Base-by-base conservation (phyloP, 306 rosid species). In the Heteromeles arbutifolia region DNA sequence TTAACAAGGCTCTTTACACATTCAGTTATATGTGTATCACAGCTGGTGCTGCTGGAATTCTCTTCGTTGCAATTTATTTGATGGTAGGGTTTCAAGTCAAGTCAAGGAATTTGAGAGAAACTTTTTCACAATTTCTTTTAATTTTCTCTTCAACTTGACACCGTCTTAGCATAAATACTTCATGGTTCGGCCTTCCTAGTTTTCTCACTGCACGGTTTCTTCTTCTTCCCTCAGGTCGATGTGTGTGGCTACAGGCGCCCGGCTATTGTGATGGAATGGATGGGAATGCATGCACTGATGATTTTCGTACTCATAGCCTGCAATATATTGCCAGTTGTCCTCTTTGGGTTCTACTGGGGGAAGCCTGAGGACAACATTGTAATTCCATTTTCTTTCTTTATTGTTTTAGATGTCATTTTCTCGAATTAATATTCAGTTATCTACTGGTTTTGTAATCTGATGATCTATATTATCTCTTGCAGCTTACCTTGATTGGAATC, bases 1-100 rank as follows among this genome's bases (percentile, higher is more conserved):
- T 90, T 82, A 96, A 96, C 84, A 96, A 96, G 90, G 92, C 87
- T 83, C 93, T 92, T 48, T 96, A 96, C 82, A 32, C 97, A 18
- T 82, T 90, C 69, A 96, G 98, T 84, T 96, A 96, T 78, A 90
- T n/a, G 85, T 89, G 93, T 53, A 83, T 90, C 81, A 90, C 99
- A 70, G 85, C 97, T 59, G 99, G 97, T 74, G 85, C 89, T 48
- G 91, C 98, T 0, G 99, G 98, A 74, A 74, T 89, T 67, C 91
- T 96, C 78, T 88, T 96, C 53, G 80, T 83, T 1, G 93, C 86
- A 74, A 87, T 92, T 73, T 96, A 96, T 87, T 77, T 96, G 72
- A 85, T 88, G 99, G 99, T 96, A 72, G 32, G 85, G 72, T 71
- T 7, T 70, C 56, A 18, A 44, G 10, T 75, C 72, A 11, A 61